Evolutionary conservation across 306 rosid genomes (phyloP), one percentile per base, ranked within the genome.

Genomic region (Dryas alaskensis): DNA sequence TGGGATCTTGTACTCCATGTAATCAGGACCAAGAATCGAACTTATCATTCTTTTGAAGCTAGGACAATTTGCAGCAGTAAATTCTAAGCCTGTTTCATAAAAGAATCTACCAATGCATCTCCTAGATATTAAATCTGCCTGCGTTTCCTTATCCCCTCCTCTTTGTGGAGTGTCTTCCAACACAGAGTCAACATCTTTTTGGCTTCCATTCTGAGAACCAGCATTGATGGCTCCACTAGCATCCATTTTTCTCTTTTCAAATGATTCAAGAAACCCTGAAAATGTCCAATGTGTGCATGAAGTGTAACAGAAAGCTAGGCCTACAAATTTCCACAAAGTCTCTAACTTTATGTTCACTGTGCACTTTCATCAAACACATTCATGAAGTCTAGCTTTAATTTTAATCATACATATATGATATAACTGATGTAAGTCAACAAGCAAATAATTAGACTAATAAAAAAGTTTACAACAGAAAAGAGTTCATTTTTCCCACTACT

Each of bases 1-100:
- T 7, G 83, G 83, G 46, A 73, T 65, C 40, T 51, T 44, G 53
- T 31, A 68, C 51, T 31, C 74, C 50, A 17, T 40, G n/a, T 19
- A 53, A 67, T 47, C 60, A 8, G 53, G 49, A 44, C 78, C 82
- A n/a, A 68, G 19, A 43, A 40, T 25, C 1, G 53, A 43, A 60
- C 31, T 45, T 12, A 79, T 44, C 75, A 79, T 67, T 39, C 46
- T 53, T 44, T 60, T 68, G 69, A 79, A 73, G 71, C 72, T 44
- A 67, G 65, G 37, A 19, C 61, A 68, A 60, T 19, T 60, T 37
- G 5, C 53, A 61, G 25, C 66, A 52, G 22, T 45, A 61, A 79
- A 79, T 53, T 79, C 79, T 53, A 61, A 3, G 42, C 79, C 75
- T 11, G 66, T 79, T 79, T 79, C 79, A 73, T 79, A 73, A 43